Conservation (phyloP, 1,139 yeast species). For the Yarrowia galli region DNA sequence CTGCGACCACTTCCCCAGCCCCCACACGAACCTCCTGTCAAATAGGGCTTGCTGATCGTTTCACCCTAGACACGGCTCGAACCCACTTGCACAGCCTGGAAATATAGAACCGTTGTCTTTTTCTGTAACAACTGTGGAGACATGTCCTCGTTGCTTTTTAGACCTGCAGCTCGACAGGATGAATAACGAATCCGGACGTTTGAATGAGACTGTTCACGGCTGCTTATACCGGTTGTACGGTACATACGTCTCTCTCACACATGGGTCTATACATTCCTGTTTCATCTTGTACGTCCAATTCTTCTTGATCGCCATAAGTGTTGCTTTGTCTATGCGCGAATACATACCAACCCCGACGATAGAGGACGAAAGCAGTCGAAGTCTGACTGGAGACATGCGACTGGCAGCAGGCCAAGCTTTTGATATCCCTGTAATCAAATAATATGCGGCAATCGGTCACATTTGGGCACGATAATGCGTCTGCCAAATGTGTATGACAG, state of each 20-base stretch:
- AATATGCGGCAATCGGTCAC: neutral
- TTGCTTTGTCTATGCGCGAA: neutral
- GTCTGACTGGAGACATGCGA: neutral
- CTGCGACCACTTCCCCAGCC: neutral
- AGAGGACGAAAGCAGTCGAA: neutral
- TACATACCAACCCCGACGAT: neutral
- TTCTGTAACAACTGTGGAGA: conserved; percentile 6
- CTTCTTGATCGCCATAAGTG: neutral
- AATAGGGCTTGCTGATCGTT: conserved; percentile 15
- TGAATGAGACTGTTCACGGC: no score
- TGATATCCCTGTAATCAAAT: conserved; percentile 2
- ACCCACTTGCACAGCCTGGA: conserved; percentile 27
- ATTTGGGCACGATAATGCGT: neutral
- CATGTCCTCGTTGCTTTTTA: conserved; percentile 5
- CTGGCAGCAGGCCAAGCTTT: neutral
- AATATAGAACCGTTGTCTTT: neutral
- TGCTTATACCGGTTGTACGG: no score
- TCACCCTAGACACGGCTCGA: conserved; percentile 15
- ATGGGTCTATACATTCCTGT: neutral
- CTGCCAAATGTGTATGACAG: neutral
- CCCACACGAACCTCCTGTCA: conserved; percentile 6
- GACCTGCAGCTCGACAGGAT: conserved; percentile 8
- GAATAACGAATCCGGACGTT: neutral
- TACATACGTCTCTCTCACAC: neutral
- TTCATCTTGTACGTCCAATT: neutral